These are phyloP conservation scores for Fraxinus angustifolia DNA, from an alignment of 305 asterid species.

Conservation along the genomic window DNA sequence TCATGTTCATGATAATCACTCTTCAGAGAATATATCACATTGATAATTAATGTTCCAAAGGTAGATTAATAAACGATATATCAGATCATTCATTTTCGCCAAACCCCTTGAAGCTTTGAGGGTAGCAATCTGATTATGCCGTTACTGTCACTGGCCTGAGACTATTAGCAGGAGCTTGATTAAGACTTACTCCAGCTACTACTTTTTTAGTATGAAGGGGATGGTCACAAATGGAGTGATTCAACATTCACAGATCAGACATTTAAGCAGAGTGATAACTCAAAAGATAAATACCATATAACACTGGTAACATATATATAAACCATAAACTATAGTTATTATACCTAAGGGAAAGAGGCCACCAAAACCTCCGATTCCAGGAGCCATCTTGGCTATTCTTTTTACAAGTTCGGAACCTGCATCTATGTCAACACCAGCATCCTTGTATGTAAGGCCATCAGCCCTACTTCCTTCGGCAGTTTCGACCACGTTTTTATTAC, in stretches of 20 bases:
- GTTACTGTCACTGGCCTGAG: neutral
- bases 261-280: neutral
- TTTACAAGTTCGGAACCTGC: conserved; percentile 91
- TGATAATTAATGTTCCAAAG: neutral
- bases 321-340: neutral
- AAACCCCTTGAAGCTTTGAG: neutral
- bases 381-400: conserved; percentile 92
- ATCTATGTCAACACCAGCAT: conserved; percentile 93
- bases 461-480: conserved; percentile 30
- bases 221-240: neutral
- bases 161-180: neutral
- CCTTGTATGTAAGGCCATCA: conserved; percentile 71
- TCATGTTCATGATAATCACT: neutral
- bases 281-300: neutral
- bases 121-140: neutral
- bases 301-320: neutral
- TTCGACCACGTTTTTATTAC: conserved; percentile 24
- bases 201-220: neutral
- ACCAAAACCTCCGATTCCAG: conserved; percentile 96
- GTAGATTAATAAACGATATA: neutral
- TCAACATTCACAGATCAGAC: neutral
- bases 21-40: neutral
- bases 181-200: neutral
- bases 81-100: neutral
- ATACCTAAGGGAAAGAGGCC: conserved; percentile 92